phyloP scores from a whole-genome alignment of 2,329 filamentous ascomycete species.

The Ophiostoma himal-ulmi region DNA sequence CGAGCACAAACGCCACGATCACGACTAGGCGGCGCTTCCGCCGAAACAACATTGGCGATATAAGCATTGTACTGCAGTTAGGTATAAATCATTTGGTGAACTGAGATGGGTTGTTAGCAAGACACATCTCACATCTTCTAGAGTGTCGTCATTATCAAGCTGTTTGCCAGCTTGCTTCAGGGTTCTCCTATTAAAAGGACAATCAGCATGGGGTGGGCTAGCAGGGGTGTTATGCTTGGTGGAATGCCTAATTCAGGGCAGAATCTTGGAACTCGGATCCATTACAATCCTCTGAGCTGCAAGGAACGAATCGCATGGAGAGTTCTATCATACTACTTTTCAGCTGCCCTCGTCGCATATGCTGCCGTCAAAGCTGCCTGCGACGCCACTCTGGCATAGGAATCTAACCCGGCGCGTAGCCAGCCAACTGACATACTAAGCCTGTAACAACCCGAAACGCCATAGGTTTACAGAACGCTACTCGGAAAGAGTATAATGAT shows the following conservation, averaged over 20 bases:
- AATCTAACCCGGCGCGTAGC: too few species aligned
- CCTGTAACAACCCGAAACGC: too few species aligned
- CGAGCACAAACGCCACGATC: conserved; percentile 11
- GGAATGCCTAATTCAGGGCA: neutral
- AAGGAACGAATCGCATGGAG: too few species aligned
- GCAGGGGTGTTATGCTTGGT: neutral
- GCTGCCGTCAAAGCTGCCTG: too few species aligned
- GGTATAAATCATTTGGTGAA: neutral
- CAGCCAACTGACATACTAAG: too few species aligned
- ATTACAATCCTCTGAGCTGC: neutral
- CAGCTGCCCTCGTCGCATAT: too few species aligned
- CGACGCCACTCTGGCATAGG: too few species aligned
- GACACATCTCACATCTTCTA: neutral
- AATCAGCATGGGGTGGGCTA: neutral
- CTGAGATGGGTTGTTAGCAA: neutral
- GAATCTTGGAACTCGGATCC: neutral
- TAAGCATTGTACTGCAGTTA: neutral
- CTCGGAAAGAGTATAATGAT: too few species aligned
- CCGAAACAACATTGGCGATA: conserved; percentile 1
- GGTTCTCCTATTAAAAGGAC: conserved; percentile 4
- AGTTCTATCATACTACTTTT: too few species aligned
- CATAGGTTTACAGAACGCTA: too few species aligned
- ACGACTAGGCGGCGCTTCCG: conserved; percentile 20
- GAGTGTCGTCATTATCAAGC: neutral
- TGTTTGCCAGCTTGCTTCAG: neutral